These are phyloP conservation scores for Petunia hybrid DNA, from an alignment of 305 asterid genomes.

Conservation along the genomic window DNA sequence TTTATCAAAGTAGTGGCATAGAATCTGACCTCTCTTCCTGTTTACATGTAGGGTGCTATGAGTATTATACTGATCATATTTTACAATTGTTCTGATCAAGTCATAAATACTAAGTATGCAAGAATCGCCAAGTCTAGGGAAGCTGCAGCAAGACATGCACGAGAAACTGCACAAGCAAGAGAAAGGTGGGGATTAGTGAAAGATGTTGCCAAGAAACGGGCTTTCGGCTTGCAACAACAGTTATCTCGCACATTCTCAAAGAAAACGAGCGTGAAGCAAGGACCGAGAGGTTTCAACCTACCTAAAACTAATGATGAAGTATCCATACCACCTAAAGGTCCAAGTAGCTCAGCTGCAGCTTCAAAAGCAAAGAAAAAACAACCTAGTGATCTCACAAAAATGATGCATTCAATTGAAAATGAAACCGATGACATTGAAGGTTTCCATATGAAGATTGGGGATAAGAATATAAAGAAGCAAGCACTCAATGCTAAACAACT, in stretches of 20 bases:
- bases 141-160: slow-evolving; percentile 89
- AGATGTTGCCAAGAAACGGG: slow-evolving; percentile 69
- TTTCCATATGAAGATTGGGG: slow-evolving; percentile 77
- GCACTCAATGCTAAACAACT: slow-evolving; percentile 62
- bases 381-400: slow-evolving; percentile 65
- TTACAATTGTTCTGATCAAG: slow-evolving; percentile 96
- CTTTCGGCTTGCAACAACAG: slow-evolving; percentile 70
- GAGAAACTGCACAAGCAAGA: slow-evolving; percentile 97
- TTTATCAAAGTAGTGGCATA: neutral
- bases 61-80: slow-evolving; percentile 78
- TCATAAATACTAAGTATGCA: slow-evolving; percentile 81
- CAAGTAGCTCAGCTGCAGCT: slow-evolving; percentile 41
- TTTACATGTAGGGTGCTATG: slow-evolving; percentile 69
- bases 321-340: slow-evolving; percentile 52
- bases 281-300: slow-evolving; percentile 36
- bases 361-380: slow-evolving; percentile 55
- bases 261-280: slow-evolving; percentile 48
- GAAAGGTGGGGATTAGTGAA: slow-evolving; percentile 85
- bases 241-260: slow-evolving; percentile 81
- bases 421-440: slow-evolving; percentile 69
- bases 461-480: slow-evolving; percentile 79
- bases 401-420: slow-evolving; percentile 69
- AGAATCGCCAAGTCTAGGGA: slow-evolving; percentile 95
- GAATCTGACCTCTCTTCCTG: slow-evolving; percentile 28
- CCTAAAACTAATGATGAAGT: slow-evolving; percentile 37